These are phyloP conservation scores for Knufia petricola DNA, from an alignment of 2,329 filamentous ascomycete species.

Conservation along the genomic window DNA sequence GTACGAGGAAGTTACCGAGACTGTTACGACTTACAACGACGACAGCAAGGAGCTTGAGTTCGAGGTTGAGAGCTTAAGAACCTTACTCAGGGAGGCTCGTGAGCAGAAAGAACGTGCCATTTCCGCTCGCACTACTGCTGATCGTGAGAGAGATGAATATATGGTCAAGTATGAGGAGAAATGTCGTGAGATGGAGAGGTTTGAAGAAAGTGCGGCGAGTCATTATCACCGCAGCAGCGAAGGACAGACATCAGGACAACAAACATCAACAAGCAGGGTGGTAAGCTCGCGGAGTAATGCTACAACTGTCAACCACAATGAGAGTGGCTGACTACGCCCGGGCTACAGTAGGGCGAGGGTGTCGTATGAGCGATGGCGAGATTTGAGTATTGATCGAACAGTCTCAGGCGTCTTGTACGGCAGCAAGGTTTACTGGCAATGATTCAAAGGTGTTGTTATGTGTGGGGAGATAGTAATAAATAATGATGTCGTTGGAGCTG, in stretches of 20 bases:
- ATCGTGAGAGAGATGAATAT: slow-evolving; percentile 8
- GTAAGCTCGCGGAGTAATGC: not conserved
- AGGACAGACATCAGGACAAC: not conserved
- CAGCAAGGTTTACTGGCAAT: too few relatives aligned
- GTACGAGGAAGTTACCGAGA: slow-evolving; percentile 25
- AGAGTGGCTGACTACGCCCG: slow-evolving; percentile 4
- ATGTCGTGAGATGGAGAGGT: slow-evolving; percentile 9
- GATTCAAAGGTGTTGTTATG: too few relatives aligned
- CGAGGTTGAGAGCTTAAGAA: slow-evolving; percentile 25
- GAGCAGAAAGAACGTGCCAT: slow-evolving; percentile 27
- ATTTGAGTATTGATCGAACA: too few relatives aligned
- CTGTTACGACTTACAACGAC: slow-evolving; percentile 20
- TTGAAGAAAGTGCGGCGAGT: slow-evolving; percentile 3
- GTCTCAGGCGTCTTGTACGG: too few relatives aligned
- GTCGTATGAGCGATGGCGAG: too few relatives aligned
- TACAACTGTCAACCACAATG: not conserved
- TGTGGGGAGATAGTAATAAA: too few relatives aligned
- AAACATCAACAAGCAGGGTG: not conserved
- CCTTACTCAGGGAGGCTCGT: slow-evolving; percentile 23
- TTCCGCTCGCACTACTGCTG: slow-evolving; percentile 17
- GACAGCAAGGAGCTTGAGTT: slow-evolving; percentile 22
- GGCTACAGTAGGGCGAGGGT: not conserved
- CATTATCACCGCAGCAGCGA: not conserved
- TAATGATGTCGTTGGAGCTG: too few relatives aligned
- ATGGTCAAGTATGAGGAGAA: slow-evolving; percentile 11